Evolutionary conservation across 441 rosid species (phyloP), one percentile per base, ranked within the genome.

Genomic region (Mallotus japonicus): DNA sequence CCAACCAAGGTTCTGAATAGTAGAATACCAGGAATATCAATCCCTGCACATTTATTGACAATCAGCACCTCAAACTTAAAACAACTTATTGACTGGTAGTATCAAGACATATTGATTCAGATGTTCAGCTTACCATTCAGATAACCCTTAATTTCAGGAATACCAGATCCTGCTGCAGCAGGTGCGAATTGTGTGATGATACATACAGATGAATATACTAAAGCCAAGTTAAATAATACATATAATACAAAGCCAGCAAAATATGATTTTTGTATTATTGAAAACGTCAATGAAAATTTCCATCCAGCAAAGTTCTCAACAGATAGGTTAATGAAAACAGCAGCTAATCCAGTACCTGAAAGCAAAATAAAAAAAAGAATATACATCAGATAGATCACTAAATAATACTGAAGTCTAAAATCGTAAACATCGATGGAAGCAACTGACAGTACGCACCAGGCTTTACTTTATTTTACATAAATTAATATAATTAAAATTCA

Each of bases 291-390:
- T 0, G 86, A 82, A 73, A 89, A 94, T 78, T 94, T 94, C 97
- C 99, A 94, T 73, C 98, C 98, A 20, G 98, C 97, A 77, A 94
- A 94, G 87, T 94, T 94, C 84, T 94, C 98, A 0, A 94, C 98
- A n/a, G 98, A 90, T 58, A 94, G 81, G 75, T 94, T 94, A 75
- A 94, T 94, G 80, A 94, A 90, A 40, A 92, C 96, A 63, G 98
- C 98, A 40, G 98, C 98, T 49, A 92, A 81, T 79, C 97, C 98
- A 76, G 98, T 94, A 75, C 98, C 98, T 94, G 86, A 68, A 75
- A 82, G 71, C 62, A 65, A 73, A 19, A 62, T n/a, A 74, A 67
- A 58, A 54, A 55, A 24, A 40, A 37, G 22, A 51, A 59, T n/a
- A 14, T 50, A 66, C 14, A 8, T 49, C 58, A 66, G 24, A 19